Percentiles rank a stretch among this genome's conserved stretches.
Conservation (phyloP, 2,329 filamentous ascomycete species). For the Penicillium sp. region DNA sequence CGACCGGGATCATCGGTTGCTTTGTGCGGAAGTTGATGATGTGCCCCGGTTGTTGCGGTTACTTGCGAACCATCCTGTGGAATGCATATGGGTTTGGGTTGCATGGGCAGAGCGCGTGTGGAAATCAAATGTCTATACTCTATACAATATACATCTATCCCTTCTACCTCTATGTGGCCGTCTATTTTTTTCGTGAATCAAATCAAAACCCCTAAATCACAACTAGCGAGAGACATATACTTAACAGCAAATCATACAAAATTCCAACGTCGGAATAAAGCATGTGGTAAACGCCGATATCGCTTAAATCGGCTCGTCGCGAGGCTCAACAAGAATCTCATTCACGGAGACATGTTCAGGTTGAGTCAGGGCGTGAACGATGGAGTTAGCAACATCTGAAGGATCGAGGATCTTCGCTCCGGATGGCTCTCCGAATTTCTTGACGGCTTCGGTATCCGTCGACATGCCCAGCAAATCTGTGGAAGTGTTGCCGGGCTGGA, state of each 20-base stretch:
- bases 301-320: constrained; percentile 68
- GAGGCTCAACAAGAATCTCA: constrained; percentile 73
- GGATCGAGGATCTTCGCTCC: constrained; percentile 73
- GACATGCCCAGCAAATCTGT: constrained; percentile 73
- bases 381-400: constrained; percentile 68
- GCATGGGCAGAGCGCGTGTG: constrained; percentile 7
- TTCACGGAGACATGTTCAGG: constrained; percentile 75
- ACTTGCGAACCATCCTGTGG: neutral
- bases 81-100: neutral
- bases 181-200: constrained; percentile 1
- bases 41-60: neutral
- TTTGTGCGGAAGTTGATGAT: neutral
- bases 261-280: neutral
- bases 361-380: constrained; percentile 72
- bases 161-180: constrained; percentile 6
- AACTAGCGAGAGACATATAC: neutral
- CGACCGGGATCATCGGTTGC: neutral
- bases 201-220: constrained; percentile 1
- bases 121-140: neutral
- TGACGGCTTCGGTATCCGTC: constrained; percentile 70
- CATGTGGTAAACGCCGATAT: neutral
- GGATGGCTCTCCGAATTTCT: constrained; percentile 73
- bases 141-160: constrained; percentile 3
- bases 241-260: neutral
- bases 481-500: constrained; percentile 74